Conservation (phyloP, 148 eudicot genomes). For the Chenopodium berlandieri region DNA sequence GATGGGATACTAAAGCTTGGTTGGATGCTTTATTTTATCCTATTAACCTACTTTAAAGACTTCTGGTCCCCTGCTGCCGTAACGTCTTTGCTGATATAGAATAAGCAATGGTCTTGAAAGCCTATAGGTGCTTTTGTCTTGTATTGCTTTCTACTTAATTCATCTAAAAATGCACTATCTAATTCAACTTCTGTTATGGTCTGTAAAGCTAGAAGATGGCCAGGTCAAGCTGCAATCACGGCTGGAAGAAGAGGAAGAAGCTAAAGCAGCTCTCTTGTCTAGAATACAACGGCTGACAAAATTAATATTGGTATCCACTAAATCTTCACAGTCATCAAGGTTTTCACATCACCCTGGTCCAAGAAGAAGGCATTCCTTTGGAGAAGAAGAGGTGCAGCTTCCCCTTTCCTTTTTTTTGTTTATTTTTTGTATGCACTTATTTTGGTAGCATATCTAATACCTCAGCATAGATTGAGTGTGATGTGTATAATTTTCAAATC, state of each 20-base stretch:
- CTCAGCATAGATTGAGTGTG: background rate
- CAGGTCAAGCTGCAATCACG: constrained; percentile 95
- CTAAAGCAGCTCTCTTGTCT: constrained; percentile 87
- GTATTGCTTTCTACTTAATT: background rate
- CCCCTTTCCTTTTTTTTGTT: background rate
- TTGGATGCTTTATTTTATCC: background rate
- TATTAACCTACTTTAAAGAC: background rate
- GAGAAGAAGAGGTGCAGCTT: constrained; percentile 85
- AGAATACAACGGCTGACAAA: constrained; percentile 95
- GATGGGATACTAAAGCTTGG: background rate
- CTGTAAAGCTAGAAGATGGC: constrained; percentile 90
- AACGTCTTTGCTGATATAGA: background rate
- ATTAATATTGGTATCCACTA: constrained; percentile 89
- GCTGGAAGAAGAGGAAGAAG: constrained; percentile 99
- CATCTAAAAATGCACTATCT: background rate
- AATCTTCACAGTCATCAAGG: constrained; percentile 77
- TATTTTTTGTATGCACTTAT: background rate
- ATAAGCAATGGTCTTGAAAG: background rate
- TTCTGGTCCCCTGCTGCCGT: background rate
- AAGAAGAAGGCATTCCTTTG: constrained; percentile 96
- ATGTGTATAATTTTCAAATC: background rate
- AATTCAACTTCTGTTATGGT: constrained; percentile 21
- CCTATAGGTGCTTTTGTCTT: background rate
- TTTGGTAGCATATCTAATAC: background rate
- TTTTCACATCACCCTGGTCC: constrained; percentile 60